Percentiles rank a stretch among this genome's conserved stretches.
phyloP scores from a whole-genome alignment of 805 yeast genomes.

The Candida patagonica region DNA sequence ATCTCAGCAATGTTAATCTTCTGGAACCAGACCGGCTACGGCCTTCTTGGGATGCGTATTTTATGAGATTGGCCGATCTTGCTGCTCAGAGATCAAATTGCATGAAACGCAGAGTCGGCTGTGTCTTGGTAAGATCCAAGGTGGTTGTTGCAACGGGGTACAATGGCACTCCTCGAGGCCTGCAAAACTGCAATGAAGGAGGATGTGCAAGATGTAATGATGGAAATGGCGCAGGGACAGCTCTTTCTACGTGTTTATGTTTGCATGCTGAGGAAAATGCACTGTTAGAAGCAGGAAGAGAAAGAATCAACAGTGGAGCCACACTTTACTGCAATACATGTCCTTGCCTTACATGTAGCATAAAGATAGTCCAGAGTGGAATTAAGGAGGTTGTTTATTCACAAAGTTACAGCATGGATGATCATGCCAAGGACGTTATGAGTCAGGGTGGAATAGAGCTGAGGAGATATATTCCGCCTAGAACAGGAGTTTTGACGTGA shows the following conservation, averaged over 20 bases:
- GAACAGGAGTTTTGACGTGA: constrained; percentile 17
- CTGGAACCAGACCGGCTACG: constrained; percentile 53
- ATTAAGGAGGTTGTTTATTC: constrained; percentile 87
- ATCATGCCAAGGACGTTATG: constrained; percentile 59
- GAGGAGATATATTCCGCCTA: constrained; percentile 46
- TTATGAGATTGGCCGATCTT: constrained; percentile 85
- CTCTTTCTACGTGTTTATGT: constrained; percentile 78
- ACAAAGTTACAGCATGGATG: constrained; percentile 89
- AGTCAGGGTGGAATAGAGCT: constrained; percentile 63
- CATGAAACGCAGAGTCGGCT: constrained; percentile 96
- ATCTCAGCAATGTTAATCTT: constrained; percentile 35
- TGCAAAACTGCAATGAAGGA: constrained; percentile 86
- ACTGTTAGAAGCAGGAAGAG: constrained; percentile 85
- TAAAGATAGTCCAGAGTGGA: constrained; percentile 90
- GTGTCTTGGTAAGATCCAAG: constrained; percentile 79
- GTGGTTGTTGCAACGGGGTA: constrained; percentile 94
- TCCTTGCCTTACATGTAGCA: constrained; percentile 93
- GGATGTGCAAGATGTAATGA: constrained; percentile 88
- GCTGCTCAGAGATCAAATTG: constrained; percentile 92
- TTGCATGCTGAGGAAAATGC: constrained; percentile 98
- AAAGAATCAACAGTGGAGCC: constrained; percentile 55
- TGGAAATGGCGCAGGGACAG: constrained; percentile 52
- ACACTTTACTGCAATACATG: constrained; percentile 88
- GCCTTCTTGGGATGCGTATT: constrained; percentile 95
- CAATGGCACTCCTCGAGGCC: constrained; percentile 91